Conservation (phyloP, 1,139 yeast genomes). For the Debaryomyces coudertii region DNA sequence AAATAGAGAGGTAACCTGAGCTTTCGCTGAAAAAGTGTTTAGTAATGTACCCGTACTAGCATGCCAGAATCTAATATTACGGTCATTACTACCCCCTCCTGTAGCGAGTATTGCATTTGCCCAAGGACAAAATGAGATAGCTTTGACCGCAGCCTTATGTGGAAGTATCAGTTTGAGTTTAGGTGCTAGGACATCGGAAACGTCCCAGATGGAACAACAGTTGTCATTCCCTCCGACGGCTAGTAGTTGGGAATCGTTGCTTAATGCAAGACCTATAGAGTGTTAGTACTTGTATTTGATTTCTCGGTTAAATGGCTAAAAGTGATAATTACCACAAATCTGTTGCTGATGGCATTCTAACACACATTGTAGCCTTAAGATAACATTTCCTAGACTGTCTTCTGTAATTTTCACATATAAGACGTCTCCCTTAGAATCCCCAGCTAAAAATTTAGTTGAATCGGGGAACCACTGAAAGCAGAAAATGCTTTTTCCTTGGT, state of each 20-base stretch:
- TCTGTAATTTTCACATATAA: slow-evolving; percentile 40
- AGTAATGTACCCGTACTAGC: slow-evolving; percentile 72
- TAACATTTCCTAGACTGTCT: slow-evolving; percentile 12
- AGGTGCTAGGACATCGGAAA: slow-evolving; percentile 45
- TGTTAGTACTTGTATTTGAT: slow-evolving; percentile 9
- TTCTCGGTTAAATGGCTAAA: not conserved
- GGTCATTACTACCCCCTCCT: slow-evolving; percentile 48
- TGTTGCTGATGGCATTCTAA: slow-evolving; percentile 64
- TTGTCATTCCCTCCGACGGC: slow-evolving; percentile 81
- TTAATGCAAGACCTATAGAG: slow-evolving; percentile 54
- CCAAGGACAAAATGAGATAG: slow-evolving; percentile 52
- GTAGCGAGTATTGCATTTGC: slow-evolving; percentile 42
- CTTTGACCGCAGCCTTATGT: slow-evolving; percentile 48
- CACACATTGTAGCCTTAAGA: slow-evolving; percentile 18
- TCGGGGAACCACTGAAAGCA: slow-evolving; percentile 66
- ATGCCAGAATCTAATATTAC: slow-evolving; percentile 78
- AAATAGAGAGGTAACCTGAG: slow-evolving; percentile 76
- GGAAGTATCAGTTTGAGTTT: slow-evolving; percentile 47
- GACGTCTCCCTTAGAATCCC: slow-evolving; percentile 72
- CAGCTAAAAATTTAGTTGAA: slow-evolving; percentile 53
- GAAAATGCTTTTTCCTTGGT: slow-evolving; percentile 48
- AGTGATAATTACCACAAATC: slow-evolving; percentile 57
- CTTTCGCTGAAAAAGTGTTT: slow-evolving; percentile 55
- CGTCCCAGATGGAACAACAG: slow-evolving; percentile 68
- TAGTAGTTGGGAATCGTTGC: slow-evolving; percentile 47